Conservation (phyloP, 768 basidiomycete species). For the Boletus barrowsii region DNA sequence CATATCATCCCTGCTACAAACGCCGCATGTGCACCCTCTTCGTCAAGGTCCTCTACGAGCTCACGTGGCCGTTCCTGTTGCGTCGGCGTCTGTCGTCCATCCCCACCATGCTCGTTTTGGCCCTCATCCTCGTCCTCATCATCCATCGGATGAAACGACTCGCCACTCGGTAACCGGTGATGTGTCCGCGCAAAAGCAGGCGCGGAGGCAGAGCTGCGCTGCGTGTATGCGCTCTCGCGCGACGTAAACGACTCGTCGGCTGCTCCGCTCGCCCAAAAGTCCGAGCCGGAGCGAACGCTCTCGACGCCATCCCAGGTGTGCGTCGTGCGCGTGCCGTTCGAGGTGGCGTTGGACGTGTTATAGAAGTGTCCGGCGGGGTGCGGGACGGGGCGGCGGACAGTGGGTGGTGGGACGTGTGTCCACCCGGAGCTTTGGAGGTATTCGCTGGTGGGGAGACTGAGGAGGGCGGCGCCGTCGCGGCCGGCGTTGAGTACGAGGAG, state of each 20-base stretch:
- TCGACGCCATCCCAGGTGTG: constrained; percentile 30
- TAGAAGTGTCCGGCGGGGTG: constrained; percentile 17
- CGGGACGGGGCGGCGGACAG: background rate
- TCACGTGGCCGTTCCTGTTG: constrained; percentile 1
- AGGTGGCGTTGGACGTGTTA: constrained; percentile 11
- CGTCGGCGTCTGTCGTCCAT: constrained; percentile 23
- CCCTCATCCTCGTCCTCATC: constrained; percentile 25
- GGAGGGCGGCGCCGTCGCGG: constrained; percentile 71
- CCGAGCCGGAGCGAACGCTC: constrained; percentile 65
- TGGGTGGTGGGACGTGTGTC: constrained; percentile 34
- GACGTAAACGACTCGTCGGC: constrained; percentile 18
- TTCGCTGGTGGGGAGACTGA: constrained; percentile 78
- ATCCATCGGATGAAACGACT: constrained; percentile 34
- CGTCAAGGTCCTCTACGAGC: constrained; percentile 50
- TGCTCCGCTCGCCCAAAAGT: constrained; percentile 61
- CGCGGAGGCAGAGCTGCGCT: background rate
- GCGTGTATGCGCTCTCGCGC: constrained; percentile 16
- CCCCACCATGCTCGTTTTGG: constrained; percentile 3
- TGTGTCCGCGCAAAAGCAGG: constrained; percentile 5
- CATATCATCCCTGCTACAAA: constrained; percentile 90
- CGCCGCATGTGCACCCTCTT: constrained; percentile 76
- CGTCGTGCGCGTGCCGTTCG: constrained; percentile 13
- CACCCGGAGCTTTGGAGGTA: constrained; percentile 86
- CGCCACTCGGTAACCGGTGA: constrained; percentile 18
- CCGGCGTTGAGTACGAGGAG: constrained; percentile 84